Conservation (phyloP, 2,329 filamentous ascomycete genomes). For the Claviceps lovelessii region DNA sequence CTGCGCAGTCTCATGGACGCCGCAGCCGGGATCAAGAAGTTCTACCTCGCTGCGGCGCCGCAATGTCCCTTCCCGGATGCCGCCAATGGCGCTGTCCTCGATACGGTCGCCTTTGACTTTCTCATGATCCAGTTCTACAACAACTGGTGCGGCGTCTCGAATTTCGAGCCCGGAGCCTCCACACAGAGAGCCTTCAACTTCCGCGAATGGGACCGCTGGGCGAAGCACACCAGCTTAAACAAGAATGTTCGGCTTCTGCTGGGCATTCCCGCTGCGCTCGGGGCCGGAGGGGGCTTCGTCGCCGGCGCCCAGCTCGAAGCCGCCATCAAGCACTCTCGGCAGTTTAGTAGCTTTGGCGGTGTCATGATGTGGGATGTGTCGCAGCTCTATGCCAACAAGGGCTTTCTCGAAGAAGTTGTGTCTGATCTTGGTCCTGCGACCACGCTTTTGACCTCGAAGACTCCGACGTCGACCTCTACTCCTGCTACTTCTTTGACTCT, state of each 20-base stretch:
- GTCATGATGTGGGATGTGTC: conserved; percentile 58
- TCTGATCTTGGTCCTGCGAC: conserved; percentile 14
- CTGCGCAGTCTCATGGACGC: conserved; percentile 42
- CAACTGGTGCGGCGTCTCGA: conserved; percentile 48
- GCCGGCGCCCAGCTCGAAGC: conserved; percentile 28
- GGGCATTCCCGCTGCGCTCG: conserved; percentile 42
- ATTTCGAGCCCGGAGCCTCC: conserved; percentile 29
- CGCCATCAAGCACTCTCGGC: conserved; percentile 38
- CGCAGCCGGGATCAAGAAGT: conserved; percentile 41
- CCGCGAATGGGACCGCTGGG: conserved; percentile 51
- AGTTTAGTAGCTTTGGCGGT: conserved; percentile 48
- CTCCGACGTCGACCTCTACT: neutral
- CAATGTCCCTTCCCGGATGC: conserved; percentile 54
- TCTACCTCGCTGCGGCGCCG: conserved; percentile 49
- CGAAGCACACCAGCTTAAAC: conserved; percentile 39
- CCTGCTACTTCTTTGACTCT: neutral
- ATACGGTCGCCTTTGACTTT: conserved; percentile 43
- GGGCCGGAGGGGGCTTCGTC: conserved; percentile 43
- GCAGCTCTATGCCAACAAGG: conserved; percentile 43
- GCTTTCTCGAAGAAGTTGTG: conserved; percentile 36
- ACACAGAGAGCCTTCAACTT: conserved; percentile 46
- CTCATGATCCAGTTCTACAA: conserved; percentile 56
- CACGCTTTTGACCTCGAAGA: neutral
- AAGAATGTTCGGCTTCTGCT: conserved; percentile 45
- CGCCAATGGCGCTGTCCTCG: conserved; percentile 42